phyloP scores from a whole-genome alignment of 371 early-diverging fungal species.

The Apophysomyces trapeziformis region DNA sequence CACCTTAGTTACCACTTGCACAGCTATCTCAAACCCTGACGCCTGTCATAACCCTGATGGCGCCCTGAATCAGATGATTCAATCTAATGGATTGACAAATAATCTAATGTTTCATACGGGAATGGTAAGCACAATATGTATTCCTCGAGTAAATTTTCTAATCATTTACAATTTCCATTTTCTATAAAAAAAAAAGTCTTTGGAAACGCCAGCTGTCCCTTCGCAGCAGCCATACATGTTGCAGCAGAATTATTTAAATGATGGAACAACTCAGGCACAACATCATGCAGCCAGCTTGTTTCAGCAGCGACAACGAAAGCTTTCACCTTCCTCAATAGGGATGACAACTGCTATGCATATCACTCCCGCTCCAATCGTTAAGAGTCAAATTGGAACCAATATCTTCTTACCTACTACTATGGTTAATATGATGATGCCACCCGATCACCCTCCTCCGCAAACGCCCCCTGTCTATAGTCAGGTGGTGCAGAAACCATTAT shows the following conservation, averaged over 20 bases:
- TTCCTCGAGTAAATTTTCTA: background rate
- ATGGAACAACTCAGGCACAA: slow-evolving; percentile 9
- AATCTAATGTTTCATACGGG: slow-evolving; percentile 1
- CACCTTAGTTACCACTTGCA: background rate
- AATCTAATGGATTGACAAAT: background rate
- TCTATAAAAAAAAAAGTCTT: background rate
- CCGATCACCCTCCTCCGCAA: slow-evolving; percentile 5
- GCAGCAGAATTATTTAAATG: slow-evolving; percentile 11
- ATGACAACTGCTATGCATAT: slow-evolving; percentile 12
- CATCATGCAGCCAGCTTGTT: slow-evolving; percentile 11
- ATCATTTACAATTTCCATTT: background rate
- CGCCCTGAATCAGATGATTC: slow-evolving; percentile 9
- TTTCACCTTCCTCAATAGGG: slow-evolving; percentile 4
- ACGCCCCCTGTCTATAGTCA: slow-evolving; percentile 12
- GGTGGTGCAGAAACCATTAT: slow-evolving; percentile 10
- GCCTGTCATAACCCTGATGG: slow-evolving; percentile 8
- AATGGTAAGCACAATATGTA: background rate
- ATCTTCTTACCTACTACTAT: background rate
- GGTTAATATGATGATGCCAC: slow-evolving; percentile 8
- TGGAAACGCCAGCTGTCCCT: slow-evolving; percentile 4
- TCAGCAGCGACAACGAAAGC: slow-evolving; percentile 6
- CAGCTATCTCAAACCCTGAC: background rate
- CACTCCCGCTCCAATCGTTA: slow-evolving; percentile 26
- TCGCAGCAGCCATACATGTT: slow-evolving; percentile 7
- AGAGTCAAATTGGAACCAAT: slow-evolving; percentile 19